Base-by-base conservation (phyloP, 768 basidiomycete genomes). In the Candolleomyces efflorescens region DNA sequence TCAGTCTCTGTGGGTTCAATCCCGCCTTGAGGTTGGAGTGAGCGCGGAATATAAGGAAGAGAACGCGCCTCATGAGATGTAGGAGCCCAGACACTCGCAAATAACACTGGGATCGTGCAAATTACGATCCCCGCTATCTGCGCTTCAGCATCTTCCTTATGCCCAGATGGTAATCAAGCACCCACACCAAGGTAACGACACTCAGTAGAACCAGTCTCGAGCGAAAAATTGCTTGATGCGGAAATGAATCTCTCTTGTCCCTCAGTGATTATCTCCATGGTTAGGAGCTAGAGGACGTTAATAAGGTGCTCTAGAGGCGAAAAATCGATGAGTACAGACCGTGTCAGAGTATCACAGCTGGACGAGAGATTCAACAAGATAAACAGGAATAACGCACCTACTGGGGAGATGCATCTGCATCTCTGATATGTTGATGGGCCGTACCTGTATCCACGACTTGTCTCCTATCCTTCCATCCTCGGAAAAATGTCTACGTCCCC, bases 151-250 rank as follows among this genome's bases (percentile, higher is more conserved):
- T 15, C 36, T 37, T 53, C 37, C 22, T n/a, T 53, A 11, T 32
- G 38, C 32, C 51, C 51, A 53, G 51, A 53, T 53, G 32, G 51
- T 18, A 53, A 53, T 38, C 23, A 22, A 4, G 36, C 51, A 53
- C 51, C 51, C 51, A 53, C 51, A 53, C 51, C 51, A 15, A 39
- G 51, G 51, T 53, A 53, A 23, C 51, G 51, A 38, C 46, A 38
- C 37, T 9, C n/a, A 18, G n/a, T n/a, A n/a, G 17, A 53, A 18
- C 36, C n/a, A 17, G n/a, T 12, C 51, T 53, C 51, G 51, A 27
- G 32, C 12, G 37, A 39, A 53, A 53, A 22, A 53, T 53, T 53
- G 36, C 51, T 36, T 17, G 32, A 53, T 38, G 32, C 36, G 51
- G 51, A 39, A 20, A 20, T 20, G 49, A 24, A 50, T 50, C 37